These are phyloP conservation scores for Yamagishiella unicocca DNA, from an alignment of 139 green algal genomes.

Conservation along the genomic window DNA sequence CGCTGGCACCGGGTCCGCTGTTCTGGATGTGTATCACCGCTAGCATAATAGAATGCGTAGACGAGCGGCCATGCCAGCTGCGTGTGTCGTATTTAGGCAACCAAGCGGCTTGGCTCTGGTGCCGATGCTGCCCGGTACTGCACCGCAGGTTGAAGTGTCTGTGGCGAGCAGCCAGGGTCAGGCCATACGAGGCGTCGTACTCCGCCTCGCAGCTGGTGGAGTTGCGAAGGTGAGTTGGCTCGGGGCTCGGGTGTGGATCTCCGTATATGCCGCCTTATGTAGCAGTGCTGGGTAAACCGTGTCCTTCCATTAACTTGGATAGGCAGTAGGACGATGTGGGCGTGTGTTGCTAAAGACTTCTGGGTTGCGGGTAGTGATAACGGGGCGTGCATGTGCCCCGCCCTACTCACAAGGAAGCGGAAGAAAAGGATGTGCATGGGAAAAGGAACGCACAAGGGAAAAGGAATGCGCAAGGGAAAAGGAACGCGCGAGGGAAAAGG, in stretches of 20 bases:
- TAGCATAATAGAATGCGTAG: neutral
- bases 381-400: too few species aligned
- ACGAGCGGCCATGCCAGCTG: neutral
- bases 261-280: neutral
- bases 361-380: too few species aligned
- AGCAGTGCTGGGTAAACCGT: neutral
- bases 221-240: neutral
- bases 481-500: too few species aligned
- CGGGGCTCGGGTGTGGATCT: neutral
- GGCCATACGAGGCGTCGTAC: neutral
- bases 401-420: too few species aligned
- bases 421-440: too few species aligned
- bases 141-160: slow-evolving; percentile 1
- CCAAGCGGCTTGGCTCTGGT: too few species aligned
- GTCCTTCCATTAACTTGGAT: neutral
- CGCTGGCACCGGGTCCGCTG: neutral
- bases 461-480: too few species aligned
- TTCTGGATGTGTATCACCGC: neutral
- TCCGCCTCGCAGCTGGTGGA: neutral
- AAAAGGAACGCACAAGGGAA: too few species aligned
- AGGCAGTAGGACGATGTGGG: neutral
- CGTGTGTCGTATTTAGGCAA: neutral
- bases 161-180: neutral
- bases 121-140: too few species aligned
- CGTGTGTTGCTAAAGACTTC: neutral